Evolutionary conservation across 768 basidiomycete genomes (phyloP).

Genomic region (Gelatoporia subvermispora): DNA sequence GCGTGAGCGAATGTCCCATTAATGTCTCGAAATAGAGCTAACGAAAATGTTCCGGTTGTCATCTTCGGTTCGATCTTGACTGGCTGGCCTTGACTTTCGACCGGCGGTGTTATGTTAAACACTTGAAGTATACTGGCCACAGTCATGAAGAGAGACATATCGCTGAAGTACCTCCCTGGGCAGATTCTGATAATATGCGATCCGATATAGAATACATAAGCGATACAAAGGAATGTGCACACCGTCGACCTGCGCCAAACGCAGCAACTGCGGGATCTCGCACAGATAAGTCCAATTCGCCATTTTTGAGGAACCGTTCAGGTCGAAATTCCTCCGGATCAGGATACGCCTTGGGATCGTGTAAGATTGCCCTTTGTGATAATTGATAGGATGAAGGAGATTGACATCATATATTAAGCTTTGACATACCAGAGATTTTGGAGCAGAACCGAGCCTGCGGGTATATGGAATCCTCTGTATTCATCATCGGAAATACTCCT

Average conservation of each 20-base stretch:
- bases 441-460: conserved; percentile 17
- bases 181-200: conserved; percentile 6
- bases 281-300: neutral
- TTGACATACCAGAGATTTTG: conserved; percentile 18
- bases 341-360: conserved; percentile 4
- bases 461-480: conserved; percentile 19
- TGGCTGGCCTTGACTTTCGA: conserved; percentile 19
- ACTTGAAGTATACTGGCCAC: conserved; percentile 19
- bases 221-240: neutral
- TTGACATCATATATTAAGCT: no score
- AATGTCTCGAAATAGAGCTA: no score
- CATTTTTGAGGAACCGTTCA: conserved; percentile 7
- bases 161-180: conserved; percentile 13
- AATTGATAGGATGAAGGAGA: no score
- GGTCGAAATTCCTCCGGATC: conserved; percentile 10
- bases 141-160: conserved; percentile 19
- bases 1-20: no score
- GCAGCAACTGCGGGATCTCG: conserved; percentile 6
- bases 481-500: conserved; percentile 19
- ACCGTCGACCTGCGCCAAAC: conserved; percentile 16
- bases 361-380: conserved; percentile 6
- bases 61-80: conserved; percentile 20
- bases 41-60: conserved; percentile 15
- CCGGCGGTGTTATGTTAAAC: conserved; percentile 20
- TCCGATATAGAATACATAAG: neutral